Evolutionary conservation across 805 yeast genomes (phyloP), one percentile per base, ranked within the genome.

Genomic region (Yarrowia sp.): DNA sequence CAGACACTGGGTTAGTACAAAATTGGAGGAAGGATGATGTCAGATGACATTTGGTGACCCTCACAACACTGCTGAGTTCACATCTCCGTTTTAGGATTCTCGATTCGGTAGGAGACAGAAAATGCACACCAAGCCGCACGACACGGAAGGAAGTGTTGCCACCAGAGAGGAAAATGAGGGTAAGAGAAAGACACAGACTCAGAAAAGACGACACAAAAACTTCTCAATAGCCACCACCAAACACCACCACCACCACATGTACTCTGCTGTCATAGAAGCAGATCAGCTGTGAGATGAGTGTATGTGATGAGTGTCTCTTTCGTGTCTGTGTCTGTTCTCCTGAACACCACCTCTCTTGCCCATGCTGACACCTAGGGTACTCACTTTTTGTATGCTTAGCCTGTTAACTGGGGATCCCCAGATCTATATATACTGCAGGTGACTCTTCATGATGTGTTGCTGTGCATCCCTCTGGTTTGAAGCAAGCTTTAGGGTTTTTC

Each of bases 1-100:
- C 95, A 72, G 82, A 63, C 67, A 63, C 67, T 63, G 65, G 3
- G 52, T 59, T 59, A 59, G 65, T 16, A 35, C 5, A 2, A 8
- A 22, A 12, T 5, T 26, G 7, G 32, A 3, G 7, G 5, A 26
- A 26, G 32, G 32, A 26, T 26, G 32, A 26, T 5, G 5, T 26
- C 32, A 3, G 32, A 5, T 3, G 32, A 26, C 32, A 26, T 26
- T 19, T 19, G 19, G 32, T 26, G 32, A 2, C 32, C 2, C 32
- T 26, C 32, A 26, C 32, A 5, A 26, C 32, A 5, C 32, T 26
- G 32, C 32, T 26, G 32, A 26, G 32, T 26, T 26, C 32, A 26
- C 32, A 26, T 26, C 32, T 26, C 32, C 32, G 32, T 5, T 26
- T 26, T 26, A 5, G 32, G 32, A 26, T 26, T 26, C 32, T 26